These are phyloP conservation scores for Pestalotiopsis sp. DNA, from an alignment of 2,329 filamentous ascomycete genomes.

Conservation along the genomic window DNA sequence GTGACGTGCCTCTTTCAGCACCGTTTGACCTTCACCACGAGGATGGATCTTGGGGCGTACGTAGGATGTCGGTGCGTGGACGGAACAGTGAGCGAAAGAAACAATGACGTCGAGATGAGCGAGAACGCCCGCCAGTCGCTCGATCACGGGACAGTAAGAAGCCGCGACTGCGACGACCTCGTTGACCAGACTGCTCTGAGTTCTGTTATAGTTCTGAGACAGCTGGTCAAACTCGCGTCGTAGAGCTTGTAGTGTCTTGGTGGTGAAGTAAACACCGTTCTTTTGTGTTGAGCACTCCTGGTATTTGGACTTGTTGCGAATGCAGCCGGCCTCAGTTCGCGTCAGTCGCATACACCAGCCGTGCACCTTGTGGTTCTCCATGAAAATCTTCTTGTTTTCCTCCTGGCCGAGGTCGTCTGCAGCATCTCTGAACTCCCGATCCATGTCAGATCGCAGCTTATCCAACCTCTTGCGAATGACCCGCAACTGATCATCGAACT, in stretches of 20 bases:
- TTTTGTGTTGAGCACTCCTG: constrained; percentile 98
- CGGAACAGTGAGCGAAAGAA: constrained; percentile 87
- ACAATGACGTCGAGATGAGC: constrained; percentile 96
- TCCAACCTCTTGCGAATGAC: constrained; percentile 93
- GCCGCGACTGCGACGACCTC: constrained; percentile 93
- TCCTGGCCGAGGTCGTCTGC: constrained; percentile 86
- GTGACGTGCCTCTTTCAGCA: constrained; percentile 91
- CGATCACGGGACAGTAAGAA: constrained; percentile 91
- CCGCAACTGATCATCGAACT: constrained; percentile 88
- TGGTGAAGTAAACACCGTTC: constrained; percentile 98
- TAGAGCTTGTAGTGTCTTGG: constrained; percentile 74
- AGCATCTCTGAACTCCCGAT: constrained; percentile 76
- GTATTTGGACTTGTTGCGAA: constrained; percentile 87
- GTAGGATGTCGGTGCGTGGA: constrained; percentile 91
- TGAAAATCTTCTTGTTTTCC: constrained; percentile 96
- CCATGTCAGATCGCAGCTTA: constrained; percentile 79
- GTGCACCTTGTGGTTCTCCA: constrained; percentile 94
- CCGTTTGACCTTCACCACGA: constrained; percentile 83
- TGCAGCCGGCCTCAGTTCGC: constrained; percentile 86
- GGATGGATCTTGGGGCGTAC: constrained; percentile 88
- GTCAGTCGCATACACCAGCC: constrained; percentile 97
- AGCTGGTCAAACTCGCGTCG: constrained; percentile 93
- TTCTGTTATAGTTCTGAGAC: constrained; percentile 92
- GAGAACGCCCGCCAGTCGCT: constrained; percentile 84
- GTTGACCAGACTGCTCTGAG: constrained; percentile 85